Evolutionary conservation across 1,284 basidiomycete species (phyloP), one percentile per base, ranked within the genome.

Genomic region (Cerioporus squamosus): DNA sequence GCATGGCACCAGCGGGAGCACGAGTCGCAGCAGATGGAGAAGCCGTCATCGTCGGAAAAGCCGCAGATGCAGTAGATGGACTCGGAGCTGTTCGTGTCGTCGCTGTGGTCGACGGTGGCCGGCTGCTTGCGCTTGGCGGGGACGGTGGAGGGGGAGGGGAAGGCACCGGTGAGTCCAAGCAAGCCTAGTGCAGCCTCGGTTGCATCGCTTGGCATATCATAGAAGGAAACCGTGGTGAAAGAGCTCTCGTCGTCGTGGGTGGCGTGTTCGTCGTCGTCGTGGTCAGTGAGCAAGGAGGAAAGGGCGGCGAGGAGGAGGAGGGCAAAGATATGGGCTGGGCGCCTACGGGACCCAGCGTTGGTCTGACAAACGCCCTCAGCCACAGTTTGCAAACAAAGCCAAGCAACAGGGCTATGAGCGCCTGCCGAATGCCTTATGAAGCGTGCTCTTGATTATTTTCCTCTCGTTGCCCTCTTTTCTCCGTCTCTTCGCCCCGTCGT

Each of bases 1-100:
- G 86, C 91, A 74, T 98, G 95, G 68, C 93, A 93, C 95, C 95
- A 97, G 18, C 92, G 84, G 23, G 84, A 84, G 73, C 96, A 98
- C 52, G 81, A 77, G 72, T 97, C 96, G 75, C 95, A 98, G 24
- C 93, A 93, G 58, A 97, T 94, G 17, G 90, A 93, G 76, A 94
- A 95, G 17, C 95, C 95, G 71, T 96, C 94, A 75, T 96, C 95
- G 67, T 88, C 83, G 44, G 84, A 77, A 61, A 79, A 80, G 5
- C 84, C 86, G 68, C 93, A 94, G 51, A 93, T 90, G 70, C 93
- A 94, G 46, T 78, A 76, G 56, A 90, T 87, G 48, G 78, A 67
- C 61, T 80, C 79, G 3, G 73, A 70, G 68, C 60, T 60, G 31
- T 52, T 49, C 18, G 60, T 43, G 15, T 36, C 45, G 49, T 57